These are phyloP conservation scores for Marchantia polymorpha DNA, from an alignment of 225 moss, liverwort and hornwort genomes.

Conservation along the genomic window DNA sequence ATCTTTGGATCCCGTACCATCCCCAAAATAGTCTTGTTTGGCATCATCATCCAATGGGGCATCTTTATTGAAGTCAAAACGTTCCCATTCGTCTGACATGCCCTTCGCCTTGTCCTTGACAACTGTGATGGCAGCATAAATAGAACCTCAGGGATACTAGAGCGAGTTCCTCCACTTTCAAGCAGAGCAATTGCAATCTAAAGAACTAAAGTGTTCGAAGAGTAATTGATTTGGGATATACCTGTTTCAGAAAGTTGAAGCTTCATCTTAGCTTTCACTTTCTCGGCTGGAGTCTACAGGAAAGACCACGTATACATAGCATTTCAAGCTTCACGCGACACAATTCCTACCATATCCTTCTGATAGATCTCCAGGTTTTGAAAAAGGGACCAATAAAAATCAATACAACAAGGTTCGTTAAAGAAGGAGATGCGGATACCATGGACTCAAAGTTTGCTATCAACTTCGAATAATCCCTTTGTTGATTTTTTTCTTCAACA, in stretches of 20 bases:
- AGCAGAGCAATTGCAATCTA: neutral
- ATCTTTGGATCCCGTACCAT: slow-evolving; percentile 49
- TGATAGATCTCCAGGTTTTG: neutral
- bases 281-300: slow-evolving; percentile 60
- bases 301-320: neutral
- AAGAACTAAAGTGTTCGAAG: neutral
- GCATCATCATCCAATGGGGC: slow-evolving; percentile 72
- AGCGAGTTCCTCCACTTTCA: neutral
- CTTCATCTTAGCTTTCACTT: slow-evolving; percentile 65
- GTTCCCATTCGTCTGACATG: slow-evolving; percentile 64
- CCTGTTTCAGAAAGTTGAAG: slow-evolving; percentile 63
- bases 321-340: neutral
- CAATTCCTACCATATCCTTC: neutral
- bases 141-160: neutral
- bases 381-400: neutral
- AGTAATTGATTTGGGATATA: slow-evolving; percentile 8
- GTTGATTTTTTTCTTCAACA: slow-evolving; percentile 26
- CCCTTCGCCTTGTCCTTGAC: slow-evolving; percentile 53
- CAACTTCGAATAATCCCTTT: slow-evolving; percentile 50
- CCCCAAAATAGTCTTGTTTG: slow-evolving; percentile 65
- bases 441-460: slow-evolving; percentile 53
- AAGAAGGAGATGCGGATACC: slow-evolving; percentile 21
- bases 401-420: neutral
- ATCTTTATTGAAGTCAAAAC: slow-evolving; percentile 65
- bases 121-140: slow-evolving; percentile 35